Percentiles rank a stretch among this genome's conserved stretches.
These are phyloP conservation scores for Aspergillus asperescens DNA, from an alignment of 495 filamentous ascomycete species.

Conservation along the genomic window DNA sequence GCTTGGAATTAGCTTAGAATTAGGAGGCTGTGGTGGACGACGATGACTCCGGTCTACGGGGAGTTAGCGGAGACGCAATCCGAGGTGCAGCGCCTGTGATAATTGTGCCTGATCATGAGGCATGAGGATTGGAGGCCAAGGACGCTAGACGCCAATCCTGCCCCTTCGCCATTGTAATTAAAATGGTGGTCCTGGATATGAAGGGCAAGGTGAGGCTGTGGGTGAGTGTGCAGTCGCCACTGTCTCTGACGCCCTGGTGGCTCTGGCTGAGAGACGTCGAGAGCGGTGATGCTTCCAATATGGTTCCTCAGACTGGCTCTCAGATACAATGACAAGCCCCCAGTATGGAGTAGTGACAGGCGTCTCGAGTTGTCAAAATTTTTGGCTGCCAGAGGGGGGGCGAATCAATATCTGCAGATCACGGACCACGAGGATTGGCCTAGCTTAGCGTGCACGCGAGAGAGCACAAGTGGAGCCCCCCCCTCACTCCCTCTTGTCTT, in stretches of 20 bases:
- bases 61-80: not conserved
- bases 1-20: not conserved
- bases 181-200: not conserved
- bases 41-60: not conserved
- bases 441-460: not conserved
- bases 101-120: not conserved
- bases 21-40: no score
- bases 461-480: no score
- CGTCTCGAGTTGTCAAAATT: not conserved
- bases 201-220: not conserved
- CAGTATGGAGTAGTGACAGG: not conserved
- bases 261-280: not conserved
- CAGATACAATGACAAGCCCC: not conserved
- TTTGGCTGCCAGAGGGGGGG: not conserved
- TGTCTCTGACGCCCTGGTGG: no score
- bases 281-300: not conserved
- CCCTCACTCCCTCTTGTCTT: no score
- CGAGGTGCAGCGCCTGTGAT: constrained; percentile 4
- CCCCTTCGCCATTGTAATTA: not conserved
- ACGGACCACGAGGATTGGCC: not conserved
- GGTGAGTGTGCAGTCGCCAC: not conserved
- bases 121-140: not conserved
- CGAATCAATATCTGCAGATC: not conserved
- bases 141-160: not conserved
- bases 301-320: not conserved